Percentiles rank a stretch among this genome's conserved stretches.
Conservation (phyloP, 2,329 filamentous ascomycete genomes). For the Alternaria sp. region DNA sequence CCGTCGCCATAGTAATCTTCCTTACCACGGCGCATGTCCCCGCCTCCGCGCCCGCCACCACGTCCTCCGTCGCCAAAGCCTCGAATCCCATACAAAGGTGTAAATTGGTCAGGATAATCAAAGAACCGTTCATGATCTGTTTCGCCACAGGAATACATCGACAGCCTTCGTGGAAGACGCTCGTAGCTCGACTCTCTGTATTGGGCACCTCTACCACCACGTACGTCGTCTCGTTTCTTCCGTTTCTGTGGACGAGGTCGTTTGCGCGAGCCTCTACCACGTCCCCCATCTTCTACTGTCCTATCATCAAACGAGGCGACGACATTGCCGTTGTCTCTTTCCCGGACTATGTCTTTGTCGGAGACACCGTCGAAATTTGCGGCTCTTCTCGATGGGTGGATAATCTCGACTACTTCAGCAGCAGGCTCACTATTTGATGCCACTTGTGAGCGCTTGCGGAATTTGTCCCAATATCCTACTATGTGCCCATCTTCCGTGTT, state of each 20-base stretch:
- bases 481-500: not conserved
- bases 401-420: not conserved
- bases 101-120: not conserved
- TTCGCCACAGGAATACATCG: not conserved
- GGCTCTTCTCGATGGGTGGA: constrained; percentile 4
- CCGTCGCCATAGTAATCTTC: not conserved
- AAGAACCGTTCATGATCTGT: not conserved
- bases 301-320: not conserved
- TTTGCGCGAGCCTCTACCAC: not conserved
- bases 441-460: not conserved
- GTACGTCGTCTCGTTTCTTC: not conserved
- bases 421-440: not conserved
- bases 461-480: not conserved
- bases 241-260: not conserved
- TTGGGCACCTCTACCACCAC: not conserved
- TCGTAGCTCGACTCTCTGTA: not conserved
- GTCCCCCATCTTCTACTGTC: not conserved
- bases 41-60: not conserved
- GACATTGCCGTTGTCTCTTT: not conserved
- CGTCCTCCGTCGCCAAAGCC: not conserved
- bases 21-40: not conserved
- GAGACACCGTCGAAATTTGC: not conserved
- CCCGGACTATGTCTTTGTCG: not conserved
- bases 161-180: not conserved
- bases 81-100: not conserved